Conservation (phyloP, 106 monocot genomes). For the Acorus gramineus region DNA sequence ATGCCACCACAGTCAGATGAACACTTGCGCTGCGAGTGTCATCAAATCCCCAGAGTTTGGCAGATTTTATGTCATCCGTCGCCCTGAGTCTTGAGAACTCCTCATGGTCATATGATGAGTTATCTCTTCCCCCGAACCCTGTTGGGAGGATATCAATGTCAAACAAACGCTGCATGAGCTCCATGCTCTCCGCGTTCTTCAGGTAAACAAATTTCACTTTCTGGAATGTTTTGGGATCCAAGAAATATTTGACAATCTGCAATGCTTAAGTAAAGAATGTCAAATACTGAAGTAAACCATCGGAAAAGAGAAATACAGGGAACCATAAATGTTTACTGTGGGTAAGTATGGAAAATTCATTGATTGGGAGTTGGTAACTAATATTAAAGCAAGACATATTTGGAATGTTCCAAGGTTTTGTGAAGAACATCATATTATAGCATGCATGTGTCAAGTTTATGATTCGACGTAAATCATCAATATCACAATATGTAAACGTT, state of each 20-base stretch:
- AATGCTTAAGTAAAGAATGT: not conserved
- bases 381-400: no score
- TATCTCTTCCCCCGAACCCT: conserved; percentile 64
- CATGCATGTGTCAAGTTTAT: no score
- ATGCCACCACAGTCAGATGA: conserved; percentile 7
- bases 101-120: conserved; percentile 37
- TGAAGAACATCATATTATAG: no score
- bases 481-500: no score
- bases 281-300: not conserved
- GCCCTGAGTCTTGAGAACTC: conserved; percentile 60
- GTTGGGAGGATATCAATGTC: conserved; percentile 42
- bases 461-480: no score
- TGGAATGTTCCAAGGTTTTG: no score
- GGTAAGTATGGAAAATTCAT: no score
- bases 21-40: conserved; percentile 15
- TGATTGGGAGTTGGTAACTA: no score
- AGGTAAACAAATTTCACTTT: conserved; percentile 80
- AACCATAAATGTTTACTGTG: no score
- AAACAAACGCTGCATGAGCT: conserved; percentile 45
- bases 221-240: conserved; percentile 45
- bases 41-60: conserved; percentile 29
- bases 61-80: conserved; percentile 45
- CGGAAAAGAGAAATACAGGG: no score
- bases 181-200: conserved; percentile 56
- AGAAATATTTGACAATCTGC: conserved; percentile 53